Evolutionary conservation across 352 stramenopile genomes (phyloP), one percentile per base, ranked within the genome.

Genomic region (Phytophthora rubi): DNA sequence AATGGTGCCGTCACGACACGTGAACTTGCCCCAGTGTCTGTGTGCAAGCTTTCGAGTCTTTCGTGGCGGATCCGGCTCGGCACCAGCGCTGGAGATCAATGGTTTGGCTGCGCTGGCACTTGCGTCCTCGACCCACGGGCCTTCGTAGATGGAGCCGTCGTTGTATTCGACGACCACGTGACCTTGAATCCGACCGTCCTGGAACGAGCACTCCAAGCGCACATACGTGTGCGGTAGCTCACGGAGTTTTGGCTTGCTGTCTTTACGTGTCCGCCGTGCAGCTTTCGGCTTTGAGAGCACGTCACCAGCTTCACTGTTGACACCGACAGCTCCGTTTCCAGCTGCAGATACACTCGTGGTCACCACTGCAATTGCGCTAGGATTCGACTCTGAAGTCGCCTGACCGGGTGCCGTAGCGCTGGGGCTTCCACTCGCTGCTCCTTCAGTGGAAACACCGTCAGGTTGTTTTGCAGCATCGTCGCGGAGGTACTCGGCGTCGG

Each of bases 21-120:
- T 90, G 65, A 95, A 93, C 56, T 91, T 91, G 8, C 88, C 88
- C 82, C 84, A 95, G 63, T 93, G 86, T 15, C 70, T 79, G 7
- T 57, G 33, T 0, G 58, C 30, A 15, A 51, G 59, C 37, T 73
- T 73, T 6, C 71, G 60, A 2, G 87, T 92, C 53, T 95, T 93
- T 37, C 73, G 74, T 2, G 85, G 83, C 45, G 83, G 79, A 26
- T 72, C 44, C 13, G 71, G 57, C 21, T 62, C 66, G 6, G 53
- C 30, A 9, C 57, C 55, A 57, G 60, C 53, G 35, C 61, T 75
- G 23, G 80, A 72, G 49, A 82, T 74, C 1, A 62, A 49, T 0
- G 77, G 81, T 21, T 90, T 88, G 28, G 77, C 66, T 44, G 75
- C 91, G 16, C 79, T 80, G 2, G 58, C 53, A 16, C 56, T 75